Conservation (phyloP, 2,329 filamentous ascomycete genomes). For the Diaporthe longicolla region DNA sequence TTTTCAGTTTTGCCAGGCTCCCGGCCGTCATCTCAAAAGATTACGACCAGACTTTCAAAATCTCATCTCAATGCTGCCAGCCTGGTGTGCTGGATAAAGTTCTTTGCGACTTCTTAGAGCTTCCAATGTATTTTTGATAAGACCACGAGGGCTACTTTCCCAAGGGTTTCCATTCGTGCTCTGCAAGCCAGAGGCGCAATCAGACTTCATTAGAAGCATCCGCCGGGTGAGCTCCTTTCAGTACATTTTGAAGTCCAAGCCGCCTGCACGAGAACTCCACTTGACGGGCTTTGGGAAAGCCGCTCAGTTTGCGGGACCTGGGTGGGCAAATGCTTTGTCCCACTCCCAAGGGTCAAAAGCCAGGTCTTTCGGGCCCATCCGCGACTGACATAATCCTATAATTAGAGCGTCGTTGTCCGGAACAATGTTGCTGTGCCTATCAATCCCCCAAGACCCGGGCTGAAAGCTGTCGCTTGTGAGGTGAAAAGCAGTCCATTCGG, state of each 20-base stretch:
- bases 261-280: background rate
- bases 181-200: background rate
- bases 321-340: background rate
- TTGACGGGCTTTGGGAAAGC: too few species aligned
- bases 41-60: too few species aligned
- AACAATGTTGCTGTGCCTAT: conserved; percentile 1
- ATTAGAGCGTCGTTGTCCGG: conserved; percentile 3
- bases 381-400: background rate
- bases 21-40: too few species aligned
- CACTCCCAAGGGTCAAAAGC: conserved; percentile 5
- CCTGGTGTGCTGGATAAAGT: too few species aligned
- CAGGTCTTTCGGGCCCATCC: conserved; percentile 15
- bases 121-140: background rate
- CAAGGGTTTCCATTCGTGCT: background rate
- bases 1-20: background rate
- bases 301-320: background rate
- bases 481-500: conserved; percentile 49
- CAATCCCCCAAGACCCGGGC: conserved; percentile 20
- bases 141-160: background rate
- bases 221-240: background rate
- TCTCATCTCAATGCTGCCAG: too few species aligned
- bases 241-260: background rate
- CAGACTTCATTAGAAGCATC: background rate
- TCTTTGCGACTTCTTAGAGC: background rate
- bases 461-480: conserved; percentile 46